Conservation (phyloP, 768 basidiomycete genomes). For the Amanita jacksonii region DNA sequence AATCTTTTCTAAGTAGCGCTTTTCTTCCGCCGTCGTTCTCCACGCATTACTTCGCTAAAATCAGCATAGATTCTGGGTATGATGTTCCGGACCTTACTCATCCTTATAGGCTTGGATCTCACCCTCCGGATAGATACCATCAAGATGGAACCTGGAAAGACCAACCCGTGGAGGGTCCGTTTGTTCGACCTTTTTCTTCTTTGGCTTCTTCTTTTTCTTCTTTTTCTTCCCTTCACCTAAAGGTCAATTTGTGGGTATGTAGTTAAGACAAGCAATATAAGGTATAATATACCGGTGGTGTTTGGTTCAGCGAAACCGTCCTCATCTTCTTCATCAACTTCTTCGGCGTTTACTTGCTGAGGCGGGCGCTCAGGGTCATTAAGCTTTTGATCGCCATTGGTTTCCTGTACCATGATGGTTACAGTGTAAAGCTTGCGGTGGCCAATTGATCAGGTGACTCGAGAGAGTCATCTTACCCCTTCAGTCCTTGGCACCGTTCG, state of each 20-base stretch:
- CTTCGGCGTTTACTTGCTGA: constrained; percentile 3
- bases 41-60: constrained; percentile 57
- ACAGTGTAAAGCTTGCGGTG: not conserved
- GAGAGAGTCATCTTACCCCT: not conserved
- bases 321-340: constrained; percentile 12
- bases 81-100: constrained; percentile 50
- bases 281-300: not conserved
- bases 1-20: constrained; percentile 70
- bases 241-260: not conserved
- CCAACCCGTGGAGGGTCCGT: constrained; percentile 89
- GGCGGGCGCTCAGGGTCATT: not conserved
- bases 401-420: constrained; percentile 1
- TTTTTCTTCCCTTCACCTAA: constrained; percentile 61
- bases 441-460: not conserved
- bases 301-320: constrained; percentile 12
- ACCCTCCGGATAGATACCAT: constrained; percentile 84
- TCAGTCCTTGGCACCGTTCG: no score
- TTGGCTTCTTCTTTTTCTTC: constrained; percentile 92
- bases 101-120: constrained; percentile 87
- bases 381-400: not conserved
- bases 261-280: not conserved
- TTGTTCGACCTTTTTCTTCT: constrained; percentile 76
- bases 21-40: constrained; percentile 88
- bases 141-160: constrained; percentile 79
- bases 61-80: constrained; percentile 2